Evolutionary conservation across 2,329 filamentous ascomycete species (phyloP).

Genomic region (Pseudogymnoascus sp.): DNA sequence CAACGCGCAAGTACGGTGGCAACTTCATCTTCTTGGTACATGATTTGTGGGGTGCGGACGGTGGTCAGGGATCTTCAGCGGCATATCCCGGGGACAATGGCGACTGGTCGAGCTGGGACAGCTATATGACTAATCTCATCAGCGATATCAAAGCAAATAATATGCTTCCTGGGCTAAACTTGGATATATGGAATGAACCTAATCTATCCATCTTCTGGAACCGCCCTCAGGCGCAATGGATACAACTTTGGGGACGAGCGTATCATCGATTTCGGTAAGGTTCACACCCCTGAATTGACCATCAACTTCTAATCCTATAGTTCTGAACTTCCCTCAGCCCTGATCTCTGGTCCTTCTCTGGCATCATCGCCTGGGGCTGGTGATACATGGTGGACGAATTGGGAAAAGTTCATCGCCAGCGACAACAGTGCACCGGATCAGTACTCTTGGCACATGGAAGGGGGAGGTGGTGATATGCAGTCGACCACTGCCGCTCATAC

Average conservation of each 20-base stretch:
- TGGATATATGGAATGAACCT: slow-evolving; percentile 48
- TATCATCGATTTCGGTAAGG: slow-evolving; percentile 18
- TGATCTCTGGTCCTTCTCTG: too few species aligned
- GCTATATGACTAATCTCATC: slow-evolving; percentile 27
- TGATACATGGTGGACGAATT: slow-evolving; percentile 35
- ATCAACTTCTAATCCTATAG: neutral
- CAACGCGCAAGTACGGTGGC: slow-evolving; percentile 33
- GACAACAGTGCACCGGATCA: slow-evolving; percentile 21
- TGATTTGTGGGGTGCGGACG: slow-evolving; percentile 38
- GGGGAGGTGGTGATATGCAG: slow-evolving; percentile 24
- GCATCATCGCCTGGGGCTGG: neutral
- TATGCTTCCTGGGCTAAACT: slow-evolving; percentile 31
- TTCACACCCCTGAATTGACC: too few species aligned
- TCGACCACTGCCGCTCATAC: slow-evolving; percentile 5
- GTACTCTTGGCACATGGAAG: slow-evolving; percentile 37
- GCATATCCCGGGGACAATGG: slow-evolving; percentile 41
- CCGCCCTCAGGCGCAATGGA: slow-evolving; percentile 31
- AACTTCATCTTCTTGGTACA: slow-evolving; percentile 38
- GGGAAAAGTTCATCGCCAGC: slow-evolving; percentile 19
- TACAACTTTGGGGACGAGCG: slow-evolving; percentile 33
- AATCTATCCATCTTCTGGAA: slow-evolving; percentile 33
- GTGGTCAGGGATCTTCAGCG: slow-evolving; percentile 19
- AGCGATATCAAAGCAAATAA: slow-evolving; percentile 28
- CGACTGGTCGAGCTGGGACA: slow-evolving; percentile 31
- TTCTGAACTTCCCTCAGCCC: neutral